Evolutionary conservation across 306 rosid species (phyloP).

Genomic region (Fragaria vesca): DNA sequence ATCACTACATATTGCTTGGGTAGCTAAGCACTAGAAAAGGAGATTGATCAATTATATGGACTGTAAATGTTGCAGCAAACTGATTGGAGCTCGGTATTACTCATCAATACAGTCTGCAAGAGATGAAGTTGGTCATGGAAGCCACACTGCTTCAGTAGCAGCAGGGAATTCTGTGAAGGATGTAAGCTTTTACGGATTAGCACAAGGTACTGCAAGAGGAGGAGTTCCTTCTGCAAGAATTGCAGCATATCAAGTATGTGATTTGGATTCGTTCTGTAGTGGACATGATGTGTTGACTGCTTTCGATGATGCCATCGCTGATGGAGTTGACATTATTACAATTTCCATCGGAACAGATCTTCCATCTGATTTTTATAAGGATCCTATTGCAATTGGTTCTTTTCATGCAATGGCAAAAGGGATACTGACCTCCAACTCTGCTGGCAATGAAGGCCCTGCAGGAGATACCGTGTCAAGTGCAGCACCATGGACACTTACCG

Average conservation of each 20-base stretch:
- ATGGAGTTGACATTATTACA: not conserved
- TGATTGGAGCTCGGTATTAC: not conserved
- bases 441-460: not conserved
- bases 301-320: not conserved
- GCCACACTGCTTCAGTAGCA: slow-evolving; percentile 26
- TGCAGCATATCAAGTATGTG: not conserved
- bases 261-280: not conserved
- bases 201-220: slow-evolving; percentile 13
- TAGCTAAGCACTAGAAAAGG: not conserved
- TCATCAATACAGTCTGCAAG: not conserved
- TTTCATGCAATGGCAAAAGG: not conserved
- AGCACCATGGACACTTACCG: not conserved
- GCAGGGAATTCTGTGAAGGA: slow-evolving; percentile 17
- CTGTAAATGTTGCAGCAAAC: not conserved
- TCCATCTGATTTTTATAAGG: not conserved
- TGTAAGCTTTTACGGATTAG: slow-evolving; percentile 22
- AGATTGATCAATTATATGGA: not conserved
- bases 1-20: not conserved
- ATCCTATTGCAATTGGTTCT: not conserved
- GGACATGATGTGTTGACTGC: not conserved
- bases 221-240: not conserved
- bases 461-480: not conserved
- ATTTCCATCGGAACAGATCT: not conserved
- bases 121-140: slow-evolving; percentile 20
- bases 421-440: not conserved